Base-by-base conservation (phyloP, 805 yeast genomes). In the Yueomyces sp. region DNA sequence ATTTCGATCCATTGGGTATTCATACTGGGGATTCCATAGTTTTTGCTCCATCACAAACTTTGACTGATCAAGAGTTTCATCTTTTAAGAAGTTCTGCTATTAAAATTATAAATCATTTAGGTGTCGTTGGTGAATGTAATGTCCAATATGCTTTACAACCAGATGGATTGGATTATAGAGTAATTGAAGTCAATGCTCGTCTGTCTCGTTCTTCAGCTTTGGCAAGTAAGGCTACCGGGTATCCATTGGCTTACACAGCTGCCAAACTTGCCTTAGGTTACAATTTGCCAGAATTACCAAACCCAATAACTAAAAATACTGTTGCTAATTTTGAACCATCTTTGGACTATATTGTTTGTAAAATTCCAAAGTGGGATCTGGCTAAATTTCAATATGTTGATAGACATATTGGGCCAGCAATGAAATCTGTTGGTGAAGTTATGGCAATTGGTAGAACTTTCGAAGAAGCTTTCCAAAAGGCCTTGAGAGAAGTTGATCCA, bases 11-110 rank as follows among this genome's bases (percentile, higher is more conserved):
- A 39, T 76, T 90, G 54, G 98, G 98, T 55, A 83, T 90, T 57
- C 98, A 90, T 69, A 90, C 98, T 45, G 98, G 98, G 70, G 98
- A 90, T 65, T 92, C 98, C 38, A 92, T 90, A 56, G 98, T 90
- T 41, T 96, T 92, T 59, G 98, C 98, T 44, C 98, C 98, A 41
- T 87, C 96, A 38, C 98, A 90, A 68, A 90, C 98, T 37, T 70
- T 90, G 56, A 83, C 95, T 36, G 98, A 90, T 66, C 95, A 88
- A 64, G 98, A 90, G 62, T 90, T 85, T 68, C 95, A 90, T 69
- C 92, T 90, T 98, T 78, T 90, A 57, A 81, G 98, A 71, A 73
- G 94, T 41, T 95, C 98, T 45, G 98, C 98, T 45, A 86, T 92
- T 65, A 92, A 92, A 68, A 86, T 90, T 59, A 90, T 90, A 57